Evolutionary conservation across 768 basidiomycete species (phyloP).

Genomic region (Russula abietina): DNA sequence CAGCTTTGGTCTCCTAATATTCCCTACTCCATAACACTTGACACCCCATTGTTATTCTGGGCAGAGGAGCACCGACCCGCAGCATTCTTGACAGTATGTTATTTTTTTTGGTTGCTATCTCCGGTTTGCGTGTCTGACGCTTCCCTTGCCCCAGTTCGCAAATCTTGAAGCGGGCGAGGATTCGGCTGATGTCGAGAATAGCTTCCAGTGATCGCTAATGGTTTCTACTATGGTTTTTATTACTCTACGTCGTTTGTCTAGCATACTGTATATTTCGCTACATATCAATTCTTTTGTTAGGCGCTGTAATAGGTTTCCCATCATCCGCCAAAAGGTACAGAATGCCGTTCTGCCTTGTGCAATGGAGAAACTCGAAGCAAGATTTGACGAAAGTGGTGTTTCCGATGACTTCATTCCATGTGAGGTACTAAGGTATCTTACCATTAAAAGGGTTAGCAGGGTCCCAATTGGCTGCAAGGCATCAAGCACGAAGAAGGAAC

Average conservation of each 20-base stretch:
- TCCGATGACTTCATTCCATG: too few relatives aligned
- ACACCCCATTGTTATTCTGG: constrained; percentile 95
- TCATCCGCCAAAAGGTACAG: too few relatives aligned
- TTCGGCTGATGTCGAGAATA: constrained; percentile 93
- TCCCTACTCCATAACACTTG: constrained; percentile 76
- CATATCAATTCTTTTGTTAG: constrained; percentile 3
- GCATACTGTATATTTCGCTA: constrained; percentile 16
- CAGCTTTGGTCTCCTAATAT: constrained; percentile 84
- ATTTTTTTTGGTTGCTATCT: too few relatives aligned
- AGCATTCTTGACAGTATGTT: constrained; percentile 82
- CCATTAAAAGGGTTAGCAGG: too few relatives aligned
- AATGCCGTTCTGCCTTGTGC: too few relatives aligned
- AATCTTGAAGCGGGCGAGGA: constrained; percentile 87
- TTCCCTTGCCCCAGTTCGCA: constrained; percentile 57
- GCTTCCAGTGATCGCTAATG: constrained; percentile 57
- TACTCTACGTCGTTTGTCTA: neutral
- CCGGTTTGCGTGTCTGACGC: constrained; percentile 6
- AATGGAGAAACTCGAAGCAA: too few relatives aligned
- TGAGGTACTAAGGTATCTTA: too few relatives aligned
- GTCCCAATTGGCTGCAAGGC: neutral
- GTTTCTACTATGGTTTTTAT: neutral
- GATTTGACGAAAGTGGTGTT: too few relatives aligned
- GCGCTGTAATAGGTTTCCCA: neutral
- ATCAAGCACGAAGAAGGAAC: neutral
- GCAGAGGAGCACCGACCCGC: constrained; percentile 91